Percentiles rank a stretch among this genome's conserved stretches.
Evolutionary conservation across 1,284 basidiomycete genomes (phyloP).

Genomic region (Neotropicomus parvogracilis): DNA sequence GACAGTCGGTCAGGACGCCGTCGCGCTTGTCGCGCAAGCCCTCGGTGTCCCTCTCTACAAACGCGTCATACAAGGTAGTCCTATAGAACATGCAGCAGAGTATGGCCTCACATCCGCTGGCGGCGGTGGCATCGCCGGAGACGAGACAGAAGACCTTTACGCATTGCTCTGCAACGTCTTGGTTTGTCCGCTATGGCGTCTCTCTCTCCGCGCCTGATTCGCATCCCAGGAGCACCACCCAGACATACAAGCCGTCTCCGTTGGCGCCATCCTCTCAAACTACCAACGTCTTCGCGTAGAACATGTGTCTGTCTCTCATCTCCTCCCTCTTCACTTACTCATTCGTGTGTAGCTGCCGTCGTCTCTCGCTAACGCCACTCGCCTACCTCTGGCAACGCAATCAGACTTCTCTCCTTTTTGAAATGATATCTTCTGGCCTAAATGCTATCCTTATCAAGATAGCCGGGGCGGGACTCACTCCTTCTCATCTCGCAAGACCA

Average conservation of each 20-base stretch:
- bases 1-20: slow-evolving; percentile 94
- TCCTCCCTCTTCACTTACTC: slow-evolving; percentile 3
- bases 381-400: slow-evolving; percentile 94
- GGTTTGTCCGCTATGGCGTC: slow-evolving; percentile 42
- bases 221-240: slow-evolving; percentile 65
- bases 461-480: slow-evolving; percentile 86
- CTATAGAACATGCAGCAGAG: slow-evolving; percentile 79
- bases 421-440: slow-evolving; percentile 83
- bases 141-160: slow-evolving; percentile 96
- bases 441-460: slow-evolving; percentile 92
- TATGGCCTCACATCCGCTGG: slow-evolving; percentile 69
- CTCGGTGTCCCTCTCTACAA: slow-evolving; percentile 86
- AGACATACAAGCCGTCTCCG: slow-evolving; percentile 84
- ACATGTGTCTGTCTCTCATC: slow-evolving; percentile 70
- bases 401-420: slow-evolving; percentile 78
- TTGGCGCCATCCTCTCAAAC: slow-evolving; percentile 95
- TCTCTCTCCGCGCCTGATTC: slow-evolving; percentile 2
- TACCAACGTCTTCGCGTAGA: slow-evolving; percentile 97
- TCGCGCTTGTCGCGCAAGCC: slow-evolving; percentile 83
- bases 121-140: slow-evolving; percentile 59
- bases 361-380: slow-evolving; percentile 79
- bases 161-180: slow-evolving; percentile 76
- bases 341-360: slow-evolving; percentile 56
- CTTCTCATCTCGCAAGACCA: slow-evolving; percentile 76
- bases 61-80: slow-evolving; percentile 74